phyloP scores from a whole-genome alignment of 2,329 filamentous ascomycete genomes.

The Aspergillus aculeatinus region DNA sequence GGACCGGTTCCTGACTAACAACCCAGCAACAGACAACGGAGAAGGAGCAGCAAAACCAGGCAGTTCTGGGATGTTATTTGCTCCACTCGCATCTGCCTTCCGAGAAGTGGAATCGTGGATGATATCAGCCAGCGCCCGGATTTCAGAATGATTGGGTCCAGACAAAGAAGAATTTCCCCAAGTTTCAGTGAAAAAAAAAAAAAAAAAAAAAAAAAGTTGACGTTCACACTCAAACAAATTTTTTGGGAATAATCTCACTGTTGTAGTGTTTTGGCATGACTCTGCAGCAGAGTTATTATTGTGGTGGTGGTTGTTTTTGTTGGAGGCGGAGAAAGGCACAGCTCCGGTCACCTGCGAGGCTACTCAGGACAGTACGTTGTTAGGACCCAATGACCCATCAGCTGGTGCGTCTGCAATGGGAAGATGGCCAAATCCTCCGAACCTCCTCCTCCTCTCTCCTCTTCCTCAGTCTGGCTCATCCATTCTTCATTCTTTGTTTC shows the following conservation, averaged over 20 bases:
- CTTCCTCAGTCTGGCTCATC: background rate
- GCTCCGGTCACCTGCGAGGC: conserved; percentile 4
- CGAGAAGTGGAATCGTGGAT: conserved; percentile 14
- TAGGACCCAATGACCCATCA: conserved; percentile 1
- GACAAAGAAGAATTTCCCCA: background rate
- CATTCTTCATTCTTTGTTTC: background rate
- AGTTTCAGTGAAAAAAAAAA: background rate
- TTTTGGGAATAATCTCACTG: background rate
- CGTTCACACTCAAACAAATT: background rate
- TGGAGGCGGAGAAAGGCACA: background rate
- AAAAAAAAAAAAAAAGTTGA: conserved; percentile 6
- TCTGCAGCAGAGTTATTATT: background rate
- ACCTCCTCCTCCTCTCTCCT: background rate
- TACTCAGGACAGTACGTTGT: background rate
- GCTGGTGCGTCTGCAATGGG: background rate
- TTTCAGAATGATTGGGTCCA: background rate
- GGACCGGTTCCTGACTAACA: conserved; percentile 22
- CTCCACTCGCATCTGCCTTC: conserved; percentile 19
- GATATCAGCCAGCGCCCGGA: conserved; percentile 9
- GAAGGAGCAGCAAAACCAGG: conserved; percentile 9
- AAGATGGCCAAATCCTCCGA: background rate
- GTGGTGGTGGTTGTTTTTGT: background rate
- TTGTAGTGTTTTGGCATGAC: background rate
- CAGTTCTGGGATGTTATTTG: conserved; percentile 15
- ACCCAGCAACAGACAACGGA: conserved; percentile 9